These are phyloP conservation scores for Phoenix roebelenii DNA, from an alignment of 176 grass and related monocot genomes.

Conservation along the genomic window DNA sequence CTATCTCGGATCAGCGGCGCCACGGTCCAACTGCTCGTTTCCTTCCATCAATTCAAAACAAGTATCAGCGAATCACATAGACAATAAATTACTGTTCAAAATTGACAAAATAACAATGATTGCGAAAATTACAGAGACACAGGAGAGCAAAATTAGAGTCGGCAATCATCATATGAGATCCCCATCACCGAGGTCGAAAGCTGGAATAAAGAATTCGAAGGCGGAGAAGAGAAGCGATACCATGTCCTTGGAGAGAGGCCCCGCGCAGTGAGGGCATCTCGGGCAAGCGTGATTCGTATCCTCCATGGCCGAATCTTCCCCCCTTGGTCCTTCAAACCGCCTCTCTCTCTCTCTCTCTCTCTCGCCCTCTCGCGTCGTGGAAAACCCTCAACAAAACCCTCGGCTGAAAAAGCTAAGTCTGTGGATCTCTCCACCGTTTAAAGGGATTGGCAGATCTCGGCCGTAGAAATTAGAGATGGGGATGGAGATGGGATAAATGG, in stretches of 20 bases:
- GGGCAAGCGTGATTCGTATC: slow-evolving; percentile 10
- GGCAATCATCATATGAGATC: not conserved
- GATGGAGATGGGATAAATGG: no score
- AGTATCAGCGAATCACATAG: not conserved
- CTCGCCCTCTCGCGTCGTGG: no score
- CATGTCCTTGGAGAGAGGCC: slow-evolving; percentile 84
- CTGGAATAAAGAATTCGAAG: not conserved
- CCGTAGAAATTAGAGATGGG: no score
- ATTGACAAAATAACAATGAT: not conserved
- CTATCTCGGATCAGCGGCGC: slow-evolving; percentile 62
- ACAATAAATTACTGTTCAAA: no score
- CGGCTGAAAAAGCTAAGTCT: no score
- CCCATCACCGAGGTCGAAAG: not conserved
- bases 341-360: no score
- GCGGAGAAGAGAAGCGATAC: slow-evolving; percentile 20
- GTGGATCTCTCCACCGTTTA: no score
- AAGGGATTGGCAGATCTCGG: no score
- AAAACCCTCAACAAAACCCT: no score
- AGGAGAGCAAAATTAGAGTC: not conserved
- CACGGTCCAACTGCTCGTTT: slow-evolving; percentile 67
- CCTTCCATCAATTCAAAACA: slow-evolving; percentile 29
- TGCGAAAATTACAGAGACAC: not conserved
- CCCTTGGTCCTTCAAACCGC: no score
- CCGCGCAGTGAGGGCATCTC: slow-evolving; percentile 46
- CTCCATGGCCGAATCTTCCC: slow-evolving; percentile 7